Conservation (phyloP, 345 rosid genomes). For the Abelmoschus esculentus region DNA sequence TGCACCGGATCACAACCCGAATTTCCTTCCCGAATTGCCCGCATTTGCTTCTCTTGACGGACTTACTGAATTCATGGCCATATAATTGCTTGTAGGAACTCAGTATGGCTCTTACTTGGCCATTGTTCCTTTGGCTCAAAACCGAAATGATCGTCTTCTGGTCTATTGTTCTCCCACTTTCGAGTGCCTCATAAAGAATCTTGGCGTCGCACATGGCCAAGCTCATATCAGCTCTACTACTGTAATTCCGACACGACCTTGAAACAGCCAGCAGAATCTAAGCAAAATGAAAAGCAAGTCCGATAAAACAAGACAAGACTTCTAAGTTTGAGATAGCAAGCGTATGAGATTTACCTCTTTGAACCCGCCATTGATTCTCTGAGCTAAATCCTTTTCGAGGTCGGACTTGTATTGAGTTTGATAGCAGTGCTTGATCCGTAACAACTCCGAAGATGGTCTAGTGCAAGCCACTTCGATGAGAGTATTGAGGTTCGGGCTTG, state of each 20-base stretch:
- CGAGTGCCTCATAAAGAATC: slow-evolving; percentile 9
- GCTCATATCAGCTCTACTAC: slow-evolving; percentile 18
- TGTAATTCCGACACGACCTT: slow-evolving; percentile 12
- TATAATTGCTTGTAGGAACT: slow-evolving; percentile 19
- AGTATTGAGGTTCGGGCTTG: slow-evolving; percentile 12
- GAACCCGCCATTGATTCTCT: slow-evolving; percentile 18
- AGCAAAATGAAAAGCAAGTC: neutral
- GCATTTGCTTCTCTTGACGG: slow-evolving; percentile 21
- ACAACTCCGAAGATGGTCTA: slow-evolving; percentile 22
- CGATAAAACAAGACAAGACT: neutral
- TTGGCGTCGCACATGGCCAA: slow-evolving; percentile 28
- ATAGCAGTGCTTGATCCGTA: slow-evolving; percentile 18
- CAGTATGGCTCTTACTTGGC: slow-evolving; percentile 16
- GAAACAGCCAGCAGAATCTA: slow-evolving; percentile 21
- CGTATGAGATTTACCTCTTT: slow-evolving; percentile 16
- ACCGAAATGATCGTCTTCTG: slow-evolving; percentile 16
- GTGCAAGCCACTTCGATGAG: slow-evolving; percentile 23
- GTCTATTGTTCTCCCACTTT: slow-evolving; percentile 20
- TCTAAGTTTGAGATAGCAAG: neutral
- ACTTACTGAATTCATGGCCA: slow-evolving; percentile 18
- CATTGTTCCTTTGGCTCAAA: slow-evolving; percentile 16
- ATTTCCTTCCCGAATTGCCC: slow-evolving; percentile 27
- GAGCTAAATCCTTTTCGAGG: slow-evolving; percentile 18
- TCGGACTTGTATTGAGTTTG: slow-evolving; percentile 16
- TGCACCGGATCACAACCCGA: slow-evolving; percentile 17